Conservation (phyloP, 2,329 filamentous ascomycete genomes). For the Talaromyces islandicus region DNA sequence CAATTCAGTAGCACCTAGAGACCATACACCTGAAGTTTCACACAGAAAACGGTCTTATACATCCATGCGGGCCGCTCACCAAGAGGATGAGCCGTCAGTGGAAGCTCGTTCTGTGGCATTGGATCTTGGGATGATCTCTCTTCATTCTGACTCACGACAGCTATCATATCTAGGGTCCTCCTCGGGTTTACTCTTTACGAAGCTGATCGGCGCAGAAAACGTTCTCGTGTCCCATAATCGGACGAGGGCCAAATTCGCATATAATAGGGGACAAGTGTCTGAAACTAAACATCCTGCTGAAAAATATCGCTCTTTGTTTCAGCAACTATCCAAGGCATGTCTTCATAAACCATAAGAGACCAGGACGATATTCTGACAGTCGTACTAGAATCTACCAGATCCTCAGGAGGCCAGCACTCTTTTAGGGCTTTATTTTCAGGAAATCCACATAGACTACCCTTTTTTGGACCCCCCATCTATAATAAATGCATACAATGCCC, state of each 20-base stretch:
- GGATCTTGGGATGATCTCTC: conserved; percentile 31
- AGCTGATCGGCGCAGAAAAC: conserved; percentile 16
- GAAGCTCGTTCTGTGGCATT: conserved; percentile 27
- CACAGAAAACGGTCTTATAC: conserved; percentile 15
- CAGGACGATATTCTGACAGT: neutral
- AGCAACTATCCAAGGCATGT: neutral
- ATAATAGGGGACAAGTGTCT: neutral
- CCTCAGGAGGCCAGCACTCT: conserved; percentile 19
- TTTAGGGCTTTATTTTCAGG: conserved; percentile 20
- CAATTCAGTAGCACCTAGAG: neutral
- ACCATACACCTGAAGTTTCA: neutral
- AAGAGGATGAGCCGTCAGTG: conserved; percentile 15
- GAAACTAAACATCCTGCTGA: neutral
- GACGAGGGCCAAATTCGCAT: neutral
- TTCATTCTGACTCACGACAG: conserved; percentile 34
- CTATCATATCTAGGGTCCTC: conserved; percentile 35
- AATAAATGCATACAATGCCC: conserved; percentile 18
- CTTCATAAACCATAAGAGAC: neutral
- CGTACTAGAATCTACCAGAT: conserved; percentile 18
- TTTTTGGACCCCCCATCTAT: conserved; percentile 23
- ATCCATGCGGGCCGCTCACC: conserved; percentile 10
- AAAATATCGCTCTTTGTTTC: neutral
- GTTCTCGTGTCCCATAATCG: neutral
- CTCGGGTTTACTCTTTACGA: conserved; percentile 31
- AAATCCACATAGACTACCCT: conserved; percentile 26